phyloP scores from a whole-genome alignment of 2,329 filamentous ascomycete genomes.

The Colletotrichum lindemuthianum region DNA sequence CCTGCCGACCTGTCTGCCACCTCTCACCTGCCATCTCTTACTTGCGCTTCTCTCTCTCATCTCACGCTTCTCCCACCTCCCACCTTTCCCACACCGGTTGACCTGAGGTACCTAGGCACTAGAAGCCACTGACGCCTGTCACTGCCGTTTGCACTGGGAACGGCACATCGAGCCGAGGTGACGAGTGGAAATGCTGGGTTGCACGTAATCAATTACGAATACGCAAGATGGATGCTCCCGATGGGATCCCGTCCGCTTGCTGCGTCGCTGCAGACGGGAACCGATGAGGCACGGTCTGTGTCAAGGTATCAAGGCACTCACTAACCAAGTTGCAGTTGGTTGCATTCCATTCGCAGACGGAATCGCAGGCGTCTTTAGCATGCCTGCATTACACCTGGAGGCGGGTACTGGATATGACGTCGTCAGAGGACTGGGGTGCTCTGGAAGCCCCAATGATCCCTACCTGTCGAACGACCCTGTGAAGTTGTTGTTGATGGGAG shows the following conservation, averaged over 20 bases:
- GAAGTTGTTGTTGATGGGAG: not conserved
- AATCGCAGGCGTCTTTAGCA: too few species aligned
- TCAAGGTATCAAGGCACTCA: slow-evolving; percentile 3
- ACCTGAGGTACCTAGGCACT: not conserved
- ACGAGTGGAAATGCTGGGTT: too few species aligned
- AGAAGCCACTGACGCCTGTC: not conserved
- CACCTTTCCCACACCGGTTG: not conserved
- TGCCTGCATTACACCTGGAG: too few species aligned
- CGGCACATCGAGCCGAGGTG: too few species aligned
- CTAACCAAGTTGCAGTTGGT: slow-evolving; percentile 15
- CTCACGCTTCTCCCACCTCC: not conserved
- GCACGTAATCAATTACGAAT: too few species aligned
- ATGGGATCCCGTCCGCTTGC: not conserved
- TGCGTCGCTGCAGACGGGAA: not conserved
- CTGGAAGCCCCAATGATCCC: slow-evolving; percentile 10
- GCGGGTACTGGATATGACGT: slow-evolving; percentile 15
- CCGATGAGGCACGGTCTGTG: slow-evolving; percentile 28
- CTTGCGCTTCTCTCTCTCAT: too few species aligned
- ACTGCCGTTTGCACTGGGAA: too few species aligned
- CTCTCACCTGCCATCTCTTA: too few species aligned
- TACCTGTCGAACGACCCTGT: not conserved
- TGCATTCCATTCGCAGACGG: too few species aligned
- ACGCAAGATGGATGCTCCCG: too few species aligned
- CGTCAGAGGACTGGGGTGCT: slow-evolving; percentile 14
- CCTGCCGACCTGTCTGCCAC: too few species aligned